Conservation (phyloP, 306 rosid species). For the Inga laurina region DNA sequence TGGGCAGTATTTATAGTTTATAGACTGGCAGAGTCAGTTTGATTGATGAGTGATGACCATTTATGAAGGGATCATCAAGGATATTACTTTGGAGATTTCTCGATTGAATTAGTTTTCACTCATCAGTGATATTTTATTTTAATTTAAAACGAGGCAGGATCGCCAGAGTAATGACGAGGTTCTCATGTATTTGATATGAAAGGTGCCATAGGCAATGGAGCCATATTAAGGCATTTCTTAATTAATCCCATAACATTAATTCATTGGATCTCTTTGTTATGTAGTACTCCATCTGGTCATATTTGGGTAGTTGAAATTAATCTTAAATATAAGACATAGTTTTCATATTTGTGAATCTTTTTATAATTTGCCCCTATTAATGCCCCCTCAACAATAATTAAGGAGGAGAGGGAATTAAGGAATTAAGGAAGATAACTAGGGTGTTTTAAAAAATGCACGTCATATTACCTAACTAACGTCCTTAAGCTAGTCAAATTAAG, state of each 20-base stretch:
- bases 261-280: not conserved
- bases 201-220: not conserved
- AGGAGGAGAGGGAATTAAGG: no score
- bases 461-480: no score
- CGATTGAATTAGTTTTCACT: not conserved
- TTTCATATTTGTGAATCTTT: no score
- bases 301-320: no score
- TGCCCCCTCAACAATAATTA: no score
- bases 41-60: not conserved
- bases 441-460: no score
- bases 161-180: not conserved
- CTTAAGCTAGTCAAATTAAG: no score
- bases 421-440: no score
- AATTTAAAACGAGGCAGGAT: not conserved
- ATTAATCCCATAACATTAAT: not conserved
- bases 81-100: not conserved
- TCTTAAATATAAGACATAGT: no score
- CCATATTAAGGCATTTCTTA: constrained; percentile 5
- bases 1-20: not conserved
- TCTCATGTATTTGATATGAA: not conserved
- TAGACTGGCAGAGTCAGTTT: not conserved
- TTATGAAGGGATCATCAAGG: not conserved
- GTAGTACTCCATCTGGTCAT: no score
- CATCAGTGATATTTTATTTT: not conserved
- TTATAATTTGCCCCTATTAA: no score